A percentile compares a stretch with the other conserved stretches of the same genome.
These are phyloP conservation scores for Stropharia rugosoannulata DNA, from an alignment of 768 basidiomycete genomes.

Conservation along the genomic window DNA sequence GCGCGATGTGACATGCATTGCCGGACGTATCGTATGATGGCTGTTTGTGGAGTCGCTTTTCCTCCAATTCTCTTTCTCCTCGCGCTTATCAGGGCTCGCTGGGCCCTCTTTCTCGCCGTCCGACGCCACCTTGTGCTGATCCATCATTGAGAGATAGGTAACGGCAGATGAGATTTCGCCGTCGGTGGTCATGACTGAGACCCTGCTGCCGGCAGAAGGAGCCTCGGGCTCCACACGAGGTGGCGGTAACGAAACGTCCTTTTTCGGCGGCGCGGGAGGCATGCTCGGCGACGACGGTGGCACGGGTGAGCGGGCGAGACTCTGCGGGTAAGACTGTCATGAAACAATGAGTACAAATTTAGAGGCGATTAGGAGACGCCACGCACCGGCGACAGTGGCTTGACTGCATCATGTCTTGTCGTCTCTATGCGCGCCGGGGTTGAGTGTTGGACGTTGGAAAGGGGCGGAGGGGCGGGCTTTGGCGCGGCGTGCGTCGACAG, in stretches of 20 bases:
- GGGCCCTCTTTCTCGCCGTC: conserved; percentile 2
- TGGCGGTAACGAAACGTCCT: conserved; percentile 6
- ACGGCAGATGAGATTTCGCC: conserved; percentile 60
- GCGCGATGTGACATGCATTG: conserved; percentile 23
- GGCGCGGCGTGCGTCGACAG: neutral
- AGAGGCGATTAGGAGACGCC: neutral
- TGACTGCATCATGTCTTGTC: neutral
- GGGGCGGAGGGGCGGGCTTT: conserved; percentile 5
- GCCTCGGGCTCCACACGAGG: neutral
- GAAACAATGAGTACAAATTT: conserved; percentile 12
- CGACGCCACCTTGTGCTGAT: conserved; percentile 19
- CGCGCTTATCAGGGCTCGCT: conserved; percentile 24
- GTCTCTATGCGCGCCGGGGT: conserved; percentile 4
- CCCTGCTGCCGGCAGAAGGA: conserved; percentile 34
- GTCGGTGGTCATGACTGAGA: conserved; percentile 55
- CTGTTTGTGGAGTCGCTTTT: conserved; percentile 85
- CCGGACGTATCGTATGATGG: conserved; percentile 66
- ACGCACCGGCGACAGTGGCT: neutral
- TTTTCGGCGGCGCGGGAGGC: conserved; percentile 19
- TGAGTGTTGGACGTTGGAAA: neutral
- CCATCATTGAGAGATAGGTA: conserved; percentile 46
- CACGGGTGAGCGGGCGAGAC: conserved; percentile 12
- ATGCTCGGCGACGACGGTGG: conserved; percentile 14
- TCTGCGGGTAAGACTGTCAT: neutral
- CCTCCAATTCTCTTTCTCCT: conserved; percentile 70